A percentile compares a stretch with the other conserved stretches of the same genome.
phyloP scores from a whole-genome alignment of 768 basidiomycete species.

The Porpolomopsis calyptriformis region DNA sequence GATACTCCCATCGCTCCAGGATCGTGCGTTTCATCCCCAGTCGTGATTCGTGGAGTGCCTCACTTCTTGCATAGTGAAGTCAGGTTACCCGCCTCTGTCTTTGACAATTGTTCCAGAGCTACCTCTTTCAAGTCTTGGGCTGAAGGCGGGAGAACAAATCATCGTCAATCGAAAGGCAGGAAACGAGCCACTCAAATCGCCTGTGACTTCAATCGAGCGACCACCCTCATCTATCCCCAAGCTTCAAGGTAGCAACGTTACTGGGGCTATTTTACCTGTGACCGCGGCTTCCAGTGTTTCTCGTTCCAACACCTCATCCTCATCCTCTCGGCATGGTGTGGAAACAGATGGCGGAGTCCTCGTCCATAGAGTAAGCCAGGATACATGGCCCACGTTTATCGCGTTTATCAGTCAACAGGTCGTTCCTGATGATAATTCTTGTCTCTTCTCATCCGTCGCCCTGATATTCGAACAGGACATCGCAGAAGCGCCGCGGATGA shows the following conservation, averaged over 20 bases:
- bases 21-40: slow-evolving; percentile 40
- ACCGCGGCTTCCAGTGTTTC: too few species aligned
- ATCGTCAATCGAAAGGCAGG: slow-evolving; percentile 49
- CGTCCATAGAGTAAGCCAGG: slow-evolving; percentile 51
- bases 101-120: slow-evolving; percentile 66
- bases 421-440: slow-evolving; percentile 97
- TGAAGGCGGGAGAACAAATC: slow-evolving; percentile 75
- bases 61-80: slow-evolving; percentile 42
- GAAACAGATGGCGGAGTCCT: slow-evolving; percentile 53
- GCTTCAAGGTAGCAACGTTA: too few species aligned
- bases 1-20: slow-evolving; percentile 69
- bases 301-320: too few species aligned
- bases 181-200: not conserved
- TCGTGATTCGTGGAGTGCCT: slow-evolving; percentile 6
- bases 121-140: slow-evolving; percentile 64
- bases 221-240: too few species aligned
- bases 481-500: slow-evolving; percentile 54
- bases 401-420: slow-evolving; percentile 31
- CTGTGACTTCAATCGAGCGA: not conserved
- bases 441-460: slow-evolving; percentile 81
- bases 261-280: too few species aligned
- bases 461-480: slow-evolving; percentile 79
- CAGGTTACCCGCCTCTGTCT: slow-evolving; percentile 75
- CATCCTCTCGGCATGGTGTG: slow-evolving; percentile 26
- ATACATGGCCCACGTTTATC: not conserved